phyloP scores from a whole-genome alignment of 768 basidiomycete species.

The Mycena haematopus region DNA sequence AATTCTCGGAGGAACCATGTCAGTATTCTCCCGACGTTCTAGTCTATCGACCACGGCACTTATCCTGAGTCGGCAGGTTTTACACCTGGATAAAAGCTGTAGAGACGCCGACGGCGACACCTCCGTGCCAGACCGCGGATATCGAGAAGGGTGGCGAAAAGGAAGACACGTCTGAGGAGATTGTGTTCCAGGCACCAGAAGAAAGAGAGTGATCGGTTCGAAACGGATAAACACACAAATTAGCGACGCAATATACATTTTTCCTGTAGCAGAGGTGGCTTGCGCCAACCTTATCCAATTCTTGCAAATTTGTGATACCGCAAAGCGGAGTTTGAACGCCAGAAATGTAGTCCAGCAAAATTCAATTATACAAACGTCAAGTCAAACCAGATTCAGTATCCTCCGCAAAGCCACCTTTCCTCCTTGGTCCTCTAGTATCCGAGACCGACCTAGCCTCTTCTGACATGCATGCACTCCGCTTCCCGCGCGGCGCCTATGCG shows the following conservation, averaged over 20 bases:
- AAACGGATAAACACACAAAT: neutral
- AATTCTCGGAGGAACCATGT: slow-evolving; percentile 76
- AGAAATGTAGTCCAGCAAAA: no score
- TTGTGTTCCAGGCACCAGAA: slow-evolving; percentile 33
- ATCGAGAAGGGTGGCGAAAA: slow-evolving; percentile 41
- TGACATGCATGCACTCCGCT: no score
- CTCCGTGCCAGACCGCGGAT: slow-evolving; percentile 43
- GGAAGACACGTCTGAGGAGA: neutral
- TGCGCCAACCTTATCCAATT: neutral
- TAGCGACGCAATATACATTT: neutral
- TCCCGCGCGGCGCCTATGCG: no score
- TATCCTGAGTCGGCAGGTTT: slow-evolving; percentile 40
- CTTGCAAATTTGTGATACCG: no score
- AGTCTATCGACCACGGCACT: neutral
- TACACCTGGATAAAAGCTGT: slow-evolving; percentile 58
- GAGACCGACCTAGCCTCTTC: neutral
- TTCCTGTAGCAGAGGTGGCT: neutral
- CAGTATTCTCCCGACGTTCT: slow-evolving; percentile 33
- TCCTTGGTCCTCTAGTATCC: slow-evolving; percentile 13
- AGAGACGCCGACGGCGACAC: slow-evolving; percentile 34
- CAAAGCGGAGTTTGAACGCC: slow-evolving; percentile 1
- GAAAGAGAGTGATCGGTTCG: slow-evolving; percentile 21
- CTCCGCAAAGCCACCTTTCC: neutral
- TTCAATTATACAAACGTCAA: no score
- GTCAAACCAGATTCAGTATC: neutral